phyloP scores from a whole-genome alignment of 495 filamentous ascomycete genomes.

The Clohesyomyces aquaticus region DNA sequence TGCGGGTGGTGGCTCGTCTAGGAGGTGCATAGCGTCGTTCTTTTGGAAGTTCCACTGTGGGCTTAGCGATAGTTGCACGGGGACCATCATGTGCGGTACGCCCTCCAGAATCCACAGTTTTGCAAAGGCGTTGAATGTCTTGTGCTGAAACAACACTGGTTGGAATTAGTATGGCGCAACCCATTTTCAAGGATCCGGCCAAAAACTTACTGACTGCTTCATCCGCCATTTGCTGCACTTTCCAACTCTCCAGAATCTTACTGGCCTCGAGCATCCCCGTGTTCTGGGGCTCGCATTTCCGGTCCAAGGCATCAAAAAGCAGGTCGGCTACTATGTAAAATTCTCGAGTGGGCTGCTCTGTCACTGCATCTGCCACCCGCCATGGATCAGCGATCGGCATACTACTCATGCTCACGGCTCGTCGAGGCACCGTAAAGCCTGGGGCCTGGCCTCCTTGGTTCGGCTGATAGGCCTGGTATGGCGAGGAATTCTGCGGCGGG shows the following conservation, averaged over 20 bases:
- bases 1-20: conserved; percentile 5
- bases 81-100: conserved; percentile 38
- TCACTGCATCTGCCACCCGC: conserved; percentile 32
- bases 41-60: conserved; percentile 32
- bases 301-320: conserved; percentile 33
- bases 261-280: conserved; percentile 36
- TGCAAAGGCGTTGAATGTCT: conserved; percentile 26
- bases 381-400: conserved; percentile 32
- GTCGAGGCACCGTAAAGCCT: conserved; percentile 26
- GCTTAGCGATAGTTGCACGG: conserved; percentile 15
- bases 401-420: conserved; percentile 34
- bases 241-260: conserved; percentile 36
- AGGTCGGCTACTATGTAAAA: conserved; percentile 38
- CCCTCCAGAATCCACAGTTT: conserved; percentile 32
- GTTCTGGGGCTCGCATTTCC: conserved; percentile 32
- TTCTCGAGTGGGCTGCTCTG: conserved; percentile 35
- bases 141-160: conserved; percentile 30
- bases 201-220: conserved; percentile 35
- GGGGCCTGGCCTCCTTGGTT: background rate
- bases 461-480: conserved; percentile 34
- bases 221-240: conserved; percentile 20
- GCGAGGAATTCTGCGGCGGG: background rate
- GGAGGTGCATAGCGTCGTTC: conserved; percentile 13
- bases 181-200: background rate
- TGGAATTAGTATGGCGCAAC: conserved; percentile 1